Percentiles rank a stretch among this genome's conserved stretches.
These are phyloP conservation scores for Parmales sp. DNA, from an alignment of 108 stramenopile genomes.

Conservation along the genomic window DNA sequence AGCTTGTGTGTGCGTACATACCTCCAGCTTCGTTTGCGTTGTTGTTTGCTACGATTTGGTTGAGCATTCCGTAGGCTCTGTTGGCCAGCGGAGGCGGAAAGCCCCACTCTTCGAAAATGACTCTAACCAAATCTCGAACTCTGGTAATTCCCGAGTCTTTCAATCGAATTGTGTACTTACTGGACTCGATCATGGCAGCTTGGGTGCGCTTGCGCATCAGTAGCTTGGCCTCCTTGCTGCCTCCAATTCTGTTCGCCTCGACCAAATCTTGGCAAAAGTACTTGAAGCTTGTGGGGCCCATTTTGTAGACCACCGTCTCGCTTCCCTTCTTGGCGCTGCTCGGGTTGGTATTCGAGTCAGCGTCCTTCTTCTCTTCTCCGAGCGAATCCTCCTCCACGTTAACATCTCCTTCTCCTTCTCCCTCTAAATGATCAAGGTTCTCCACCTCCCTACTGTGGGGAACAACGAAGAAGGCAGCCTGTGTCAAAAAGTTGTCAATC, in stretches of 20 bases:
- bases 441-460: no score
- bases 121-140: not conserved
- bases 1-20: conserved; percentile 1
- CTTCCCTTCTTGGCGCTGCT: no score
- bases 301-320: not conserved
- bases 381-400: not conserved
- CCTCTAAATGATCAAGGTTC: not conserved
- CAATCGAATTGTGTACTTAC: not conserved
- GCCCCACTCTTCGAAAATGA: conserved; percentile 11
- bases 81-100: conserved; percentile 3
- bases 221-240: not conserved
- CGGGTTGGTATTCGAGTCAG: no score
- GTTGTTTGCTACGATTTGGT: not conserved
- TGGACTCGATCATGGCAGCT: not conserved
- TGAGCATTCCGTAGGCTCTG: conserved; percentile 10
- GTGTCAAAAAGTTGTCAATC: conserved; percentile 1
- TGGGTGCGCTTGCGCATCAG: conserved; percentile 1
- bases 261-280: not conserved
- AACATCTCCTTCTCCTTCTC: not conserved
- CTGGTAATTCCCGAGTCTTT: not conserved
- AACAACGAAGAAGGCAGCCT: not conserved
- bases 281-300: not conserved
- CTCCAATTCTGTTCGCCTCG: no score
- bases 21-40: conserved; percentile 9
- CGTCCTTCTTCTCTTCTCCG: no score